Evolutionary conservation across 202 grass and related monocot genomes (phyloP).

Genomic region (Eragrostis tef): DNA sequence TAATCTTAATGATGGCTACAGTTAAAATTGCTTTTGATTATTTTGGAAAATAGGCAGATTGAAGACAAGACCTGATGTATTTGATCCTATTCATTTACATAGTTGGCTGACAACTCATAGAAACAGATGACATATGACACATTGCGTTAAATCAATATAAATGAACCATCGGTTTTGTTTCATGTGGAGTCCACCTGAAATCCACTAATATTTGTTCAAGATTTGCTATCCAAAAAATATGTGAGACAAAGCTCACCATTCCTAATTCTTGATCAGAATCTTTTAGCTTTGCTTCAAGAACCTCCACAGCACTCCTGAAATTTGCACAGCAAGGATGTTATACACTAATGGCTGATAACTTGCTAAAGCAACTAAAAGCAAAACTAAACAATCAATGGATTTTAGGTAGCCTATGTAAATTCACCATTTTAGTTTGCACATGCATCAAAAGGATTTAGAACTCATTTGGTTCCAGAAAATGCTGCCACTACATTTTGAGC

Average conservation of each 20-base stretch:
- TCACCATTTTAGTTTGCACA: background rate
- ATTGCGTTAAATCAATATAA: background rate
- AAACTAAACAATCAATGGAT: background rate
- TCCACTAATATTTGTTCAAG: slow-evolving; percentile 3
- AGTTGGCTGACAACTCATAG: slow-evolving; percentile 13
- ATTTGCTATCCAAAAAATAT: background rate
- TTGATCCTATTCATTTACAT: background rate
- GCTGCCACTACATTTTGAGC: background rate
- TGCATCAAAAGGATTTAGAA: background rate
- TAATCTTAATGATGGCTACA: background rate
- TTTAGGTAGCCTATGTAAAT: background rate
- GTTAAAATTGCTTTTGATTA: background rate
- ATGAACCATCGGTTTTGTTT: background rate
- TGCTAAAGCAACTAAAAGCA: background rate
- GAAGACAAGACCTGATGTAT: slow-evolving; percentile 8
- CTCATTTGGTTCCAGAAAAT: background rate
- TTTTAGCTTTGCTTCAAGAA: slow-evolving; percentile 74
- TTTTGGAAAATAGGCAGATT: background rate
- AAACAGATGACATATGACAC: background rate
- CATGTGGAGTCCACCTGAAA: background rate
- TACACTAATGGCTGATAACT: background rate
- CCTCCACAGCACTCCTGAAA: slow-evolving; percentile 85
- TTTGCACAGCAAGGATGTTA: slow-evolving; percentile 39
- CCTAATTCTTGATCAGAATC: slow-evolving; percentile 53
- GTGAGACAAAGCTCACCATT: slow-evolving; percentile 57